Percentiles rank a stretch among this genome's conserved stretches.
Conservation (phyloP, 1,284 basidiomycete genomes). For the Rhodotorula sp. region DNA sequence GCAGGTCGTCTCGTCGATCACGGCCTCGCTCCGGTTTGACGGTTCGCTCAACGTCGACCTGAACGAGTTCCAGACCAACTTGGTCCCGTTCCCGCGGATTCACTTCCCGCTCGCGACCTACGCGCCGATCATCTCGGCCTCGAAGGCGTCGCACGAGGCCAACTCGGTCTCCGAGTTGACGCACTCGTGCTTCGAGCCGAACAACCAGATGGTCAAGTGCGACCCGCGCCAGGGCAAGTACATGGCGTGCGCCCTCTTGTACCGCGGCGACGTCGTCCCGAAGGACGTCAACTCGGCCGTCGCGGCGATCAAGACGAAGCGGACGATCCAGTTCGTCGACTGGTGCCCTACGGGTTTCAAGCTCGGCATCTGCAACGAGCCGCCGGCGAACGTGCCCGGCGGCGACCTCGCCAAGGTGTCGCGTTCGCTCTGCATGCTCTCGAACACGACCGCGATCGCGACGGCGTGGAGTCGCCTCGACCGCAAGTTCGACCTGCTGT, state of each 20-base stretch:
- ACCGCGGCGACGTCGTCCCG: slow-evolving; percentile 84
- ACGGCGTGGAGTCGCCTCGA: slow-evolving; percentile 91
- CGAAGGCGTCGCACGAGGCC: slow-evolving; percentile 85
- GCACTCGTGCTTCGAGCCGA: slow-evolving; percentile 94
- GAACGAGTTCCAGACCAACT: slow-evolving; percentile 82
- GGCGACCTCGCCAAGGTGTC: slow-evolving; percentile 93
- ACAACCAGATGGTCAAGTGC: slow-evolving; percentile 98
- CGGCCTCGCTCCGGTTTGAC: slow-evolving; percentile 95
- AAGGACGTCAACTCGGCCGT: slow-evolving; percentile 96
- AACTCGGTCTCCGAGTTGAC: slow-evolving; percentile 99
- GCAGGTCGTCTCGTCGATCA: slow-evolving; percentile 96
- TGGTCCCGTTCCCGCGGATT: slow-evolving; percentile 64
- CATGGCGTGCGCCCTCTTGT: slow-evolving; percentile 62
- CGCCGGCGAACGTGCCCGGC: slow-evolving; percentile 83
- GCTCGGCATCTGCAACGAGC: slow-evolving; percentile 96
- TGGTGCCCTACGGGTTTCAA: slow-evolving; percentile 99
- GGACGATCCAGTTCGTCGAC: slow-evolving; percentile 90
- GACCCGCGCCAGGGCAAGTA: slow-evolving; percentile 89
- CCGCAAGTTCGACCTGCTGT: slow-evolving; percentile 90
- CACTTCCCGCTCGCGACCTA: slow-evolving; percentile 98
- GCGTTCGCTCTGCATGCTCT: slow-evolving; percentile 96
- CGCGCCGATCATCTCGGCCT: slow-evolving; percentile 84
- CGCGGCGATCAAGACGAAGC: slow-evolving; percentile 92
- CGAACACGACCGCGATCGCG: slow-evolving; percentile 91
- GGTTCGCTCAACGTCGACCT: slow-evolving; percentile 97